Percentiles rank a stretch among this genome's conserved stretches.
These are phyloP conservation scores for Fraxinus floribunda DNA, from an alignment of 305 asterid species.

Conservation along the genomic window DNA sequence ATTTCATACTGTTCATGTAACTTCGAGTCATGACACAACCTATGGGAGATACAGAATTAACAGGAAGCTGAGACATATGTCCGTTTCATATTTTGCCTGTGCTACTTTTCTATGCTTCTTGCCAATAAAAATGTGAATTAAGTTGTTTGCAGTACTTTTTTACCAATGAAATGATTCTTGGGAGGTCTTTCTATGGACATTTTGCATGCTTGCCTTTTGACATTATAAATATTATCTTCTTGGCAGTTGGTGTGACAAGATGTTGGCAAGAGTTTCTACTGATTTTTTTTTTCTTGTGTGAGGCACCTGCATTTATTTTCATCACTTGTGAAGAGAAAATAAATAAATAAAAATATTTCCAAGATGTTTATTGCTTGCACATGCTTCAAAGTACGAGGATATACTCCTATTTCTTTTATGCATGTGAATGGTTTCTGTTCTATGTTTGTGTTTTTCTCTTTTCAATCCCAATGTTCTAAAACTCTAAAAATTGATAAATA, in stretches of 20 bases:
- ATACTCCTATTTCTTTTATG: neutral
- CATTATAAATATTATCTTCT: neutral
- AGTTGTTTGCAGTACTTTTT: neutral
- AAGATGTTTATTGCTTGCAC: constrained; percentile 10
- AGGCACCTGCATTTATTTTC: neutral
- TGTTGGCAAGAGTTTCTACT: neutral
- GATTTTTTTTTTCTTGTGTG: neutral
- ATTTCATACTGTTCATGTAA: neutral
- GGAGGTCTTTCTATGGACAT: neutral
- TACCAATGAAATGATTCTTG: neutral
- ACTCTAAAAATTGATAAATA: neutral
- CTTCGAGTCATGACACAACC: neutral
- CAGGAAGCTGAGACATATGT: neutral
- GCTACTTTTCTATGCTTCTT: neutral
- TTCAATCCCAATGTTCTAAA: constrained; percentile 8
- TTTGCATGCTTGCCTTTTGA: neutral
- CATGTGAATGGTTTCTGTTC: neutral
- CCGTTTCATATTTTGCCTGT: neutral
- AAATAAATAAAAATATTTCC: neutral
- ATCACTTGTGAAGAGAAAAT: neutral
- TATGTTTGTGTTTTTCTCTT: neutral
- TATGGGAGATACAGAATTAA: neutral
- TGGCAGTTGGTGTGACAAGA: neutral
- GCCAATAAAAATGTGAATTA: neutral
- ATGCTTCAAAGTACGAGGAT: neutral